Conservation (phyloP, 164 flowering plant species). For the Vitis rotundifolia region DNA sequence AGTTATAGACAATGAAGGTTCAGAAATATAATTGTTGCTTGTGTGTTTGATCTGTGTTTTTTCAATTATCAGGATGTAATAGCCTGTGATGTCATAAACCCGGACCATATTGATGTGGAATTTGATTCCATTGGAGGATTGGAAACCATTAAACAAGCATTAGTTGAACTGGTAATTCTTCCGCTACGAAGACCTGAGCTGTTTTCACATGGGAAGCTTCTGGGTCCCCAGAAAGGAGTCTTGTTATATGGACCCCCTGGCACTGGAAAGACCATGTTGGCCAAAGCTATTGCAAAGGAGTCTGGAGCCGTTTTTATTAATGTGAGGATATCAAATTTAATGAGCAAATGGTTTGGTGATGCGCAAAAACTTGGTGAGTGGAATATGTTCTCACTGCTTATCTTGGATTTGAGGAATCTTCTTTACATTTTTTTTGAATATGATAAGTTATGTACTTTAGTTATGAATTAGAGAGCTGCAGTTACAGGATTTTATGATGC, state of each 20-base stretch:
- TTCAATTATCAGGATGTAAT: slow-evolving; percentile 66
- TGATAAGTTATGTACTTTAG: no score
- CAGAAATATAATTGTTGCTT: no score
- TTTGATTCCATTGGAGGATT: slow-evolving; percentile 83
- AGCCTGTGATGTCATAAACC: slow-evolving; percentile 89
- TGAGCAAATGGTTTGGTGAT: slow-evolving; percentile 98
- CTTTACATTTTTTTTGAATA: neutral
- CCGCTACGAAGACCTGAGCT: slow-evolving; percentile 78
- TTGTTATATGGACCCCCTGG: slow-evolving; percentile 82
- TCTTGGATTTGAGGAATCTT: neutral
- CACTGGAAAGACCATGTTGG: slow-evolving; percentile 84
- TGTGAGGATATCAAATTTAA: slow-evolving; percentile 78
- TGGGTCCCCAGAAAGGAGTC: slow-evolving; percentile 86
- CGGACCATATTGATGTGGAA: slow-evolving; percentile 79
- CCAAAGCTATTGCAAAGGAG: slow-evolving; percentile 90
- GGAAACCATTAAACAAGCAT: slow-evolving; percentile 67
- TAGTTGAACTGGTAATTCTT: slow-evolving; percentile 74
- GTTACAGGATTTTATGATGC: no score
- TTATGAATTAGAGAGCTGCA: no score
- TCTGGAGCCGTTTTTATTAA: slow-evolving; percentile 91
- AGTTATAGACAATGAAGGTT: no score
- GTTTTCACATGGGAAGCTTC: slow-evolving; percentile 76
- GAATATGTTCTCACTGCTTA: neutral
- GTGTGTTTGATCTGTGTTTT: slow-evolving; percentile 5
- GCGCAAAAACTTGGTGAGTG: slow-evolving; percentile 87